A percentile compares a stretch with the other conserved stretches of the same genome.
These are phyloP conservation scores for Leishmania martiniquensis DNA, from an alignment of 208 protist genomes.

Conservation along the genomic window DNA sequence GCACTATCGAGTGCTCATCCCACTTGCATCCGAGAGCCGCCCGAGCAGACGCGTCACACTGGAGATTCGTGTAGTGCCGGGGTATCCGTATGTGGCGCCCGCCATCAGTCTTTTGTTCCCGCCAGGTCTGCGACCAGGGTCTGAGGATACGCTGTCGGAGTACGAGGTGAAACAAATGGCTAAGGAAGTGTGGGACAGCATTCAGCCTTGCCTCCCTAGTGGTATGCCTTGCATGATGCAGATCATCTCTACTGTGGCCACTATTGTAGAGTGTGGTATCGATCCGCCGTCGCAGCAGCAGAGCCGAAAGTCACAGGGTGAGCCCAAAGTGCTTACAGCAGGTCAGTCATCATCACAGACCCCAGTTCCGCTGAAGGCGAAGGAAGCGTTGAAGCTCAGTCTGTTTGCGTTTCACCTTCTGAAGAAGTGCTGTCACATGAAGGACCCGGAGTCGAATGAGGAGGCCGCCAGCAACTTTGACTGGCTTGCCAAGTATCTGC, in stretches of 20 bases:
- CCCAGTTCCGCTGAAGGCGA: constrained; percentile 57
- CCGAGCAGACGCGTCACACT: constrained; percentile 47
- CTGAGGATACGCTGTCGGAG: constrained; percentile 32
- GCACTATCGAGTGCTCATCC: constrained; percentile 56
- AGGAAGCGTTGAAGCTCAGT: constrained; percentile 67
- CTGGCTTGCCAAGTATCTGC: constrained; percentile 56
- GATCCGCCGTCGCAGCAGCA: constrained; percentile 19
- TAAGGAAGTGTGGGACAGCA: constrained; percentile 50
- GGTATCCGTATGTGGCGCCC: constrained; percentile 75
- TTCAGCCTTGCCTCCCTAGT: constrained; percentile 54
- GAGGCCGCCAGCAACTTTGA: constrained; percentile 75
- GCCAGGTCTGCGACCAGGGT: constrained; percentile 24
- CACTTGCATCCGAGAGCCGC: constrained; percentile 38
- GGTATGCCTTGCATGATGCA: constrained; percentile 76
- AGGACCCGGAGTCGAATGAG: constrained; percentile 73
- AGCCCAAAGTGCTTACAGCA: not conserved
- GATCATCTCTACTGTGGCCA: constrained; percentile 62
- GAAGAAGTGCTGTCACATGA: constrained; percentile 81
- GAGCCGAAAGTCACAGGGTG: constrained; percentile 7
- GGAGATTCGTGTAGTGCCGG: constrained; percentile 60
- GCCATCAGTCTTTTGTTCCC: constrained; percentile 50
- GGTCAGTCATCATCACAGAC: constrained; percentile 45
- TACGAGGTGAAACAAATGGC: constrained; percentile 52
- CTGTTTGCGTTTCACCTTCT: constrained; percentile 73
- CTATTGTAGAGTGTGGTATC: constrained; percentile 37